These are phyloP conservation scores for Globisporangium echinulatum DNA, from an alignment of 352 stramenopile genomes.

Conservation along the genomic window DNA sequence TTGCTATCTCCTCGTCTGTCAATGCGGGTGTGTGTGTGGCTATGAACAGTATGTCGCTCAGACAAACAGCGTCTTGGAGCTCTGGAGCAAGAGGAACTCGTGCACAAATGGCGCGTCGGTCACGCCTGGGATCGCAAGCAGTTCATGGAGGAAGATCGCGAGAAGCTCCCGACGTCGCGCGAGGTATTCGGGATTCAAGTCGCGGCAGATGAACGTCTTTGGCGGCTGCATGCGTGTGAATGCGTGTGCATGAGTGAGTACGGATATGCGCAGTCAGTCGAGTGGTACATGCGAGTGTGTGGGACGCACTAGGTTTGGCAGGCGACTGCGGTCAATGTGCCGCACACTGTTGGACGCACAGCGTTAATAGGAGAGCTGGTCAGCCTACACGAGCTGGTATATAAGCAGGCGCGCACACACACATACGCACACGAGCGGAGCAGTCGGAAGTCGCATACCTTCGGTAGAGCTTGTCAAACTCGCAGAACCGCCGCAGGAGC, in stretches of 20 bases:
- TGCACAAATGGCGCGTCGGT: constrained; percentile 45
- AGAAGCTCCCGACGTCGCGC: constrained; percentile 39
- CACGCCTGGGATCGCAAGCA: constrained; percentile 59
- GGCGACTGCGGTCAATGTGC: neutral
- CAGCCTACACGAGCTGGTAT: neutral
- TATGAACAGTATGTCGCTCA: constrained; percentile 5
- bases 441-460: constrained; percentile 20
- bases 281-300: neutral
- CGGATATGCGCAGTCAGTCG: neutral
- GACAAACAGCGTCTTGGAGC: constrained; percentile 58
- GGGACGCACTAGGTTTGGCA: neutral
- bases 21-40: neutral
- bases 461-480: constrained; percentile 49
- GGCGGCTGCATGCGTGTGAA: constrained; percentile 22
- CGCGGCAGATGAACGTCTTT: constrained; percentile 67
- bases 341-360: neutral
- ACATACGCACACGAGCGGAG: neutral
- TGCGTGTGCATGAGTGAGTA: neutral
- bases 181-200: constrained; percentile 70
- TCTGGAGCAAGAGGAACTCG: constrained; percentile 58
- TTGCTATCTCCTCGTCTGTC: neutral
- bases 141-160: constrained; percentile 48
- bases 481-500: constrained; percentile 60
- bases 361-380: neutral
- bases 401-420: neutral